Percentiles rank a stretch among this genome's conserved stretches.
phyloP scores from a whole-genome alignment of 192 early-diverging fungal species.

The Gonapodya prolifera region DNA sequence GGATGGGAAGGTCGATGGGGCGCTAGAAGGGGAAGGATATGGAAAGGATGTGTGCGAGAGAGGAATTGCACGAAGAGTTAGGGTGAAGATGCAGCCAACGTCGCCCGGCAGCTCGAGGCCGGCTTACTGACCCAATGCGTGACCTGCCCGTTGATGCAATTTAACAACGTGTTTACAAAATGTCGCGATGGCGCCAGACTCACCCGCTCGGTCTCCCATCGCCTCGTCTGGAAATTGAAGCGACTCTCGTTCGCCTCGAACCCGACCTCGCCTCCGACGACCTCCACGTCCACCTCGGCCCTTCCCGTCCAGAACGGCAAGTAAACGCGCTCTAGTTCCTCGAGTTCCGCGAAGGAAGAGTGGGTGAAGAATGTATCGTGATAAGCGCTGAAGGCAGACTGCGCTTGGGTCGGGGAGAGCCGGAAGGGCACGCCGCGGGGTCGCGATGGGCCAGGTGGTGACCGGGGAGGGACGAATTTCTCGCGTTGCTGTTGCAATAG shows the following conservation, averaged over 20 bases:
- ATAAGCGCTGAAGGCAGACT: neutral
- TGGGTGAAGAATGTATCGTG: neutral
- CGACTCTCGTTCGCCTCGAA: neutral
- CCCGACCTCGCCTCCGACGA: conserved; percentile 1
- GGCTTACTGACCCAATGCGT: neutral
- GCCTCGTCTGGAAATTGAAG: neutral
- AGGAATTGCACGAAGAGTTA: neutral
- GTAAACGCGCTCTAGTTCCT: neutral
- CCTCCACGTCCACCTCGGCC: neutral
- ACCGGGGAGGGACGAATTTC: no score
- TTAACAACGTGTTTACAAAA: neutral
- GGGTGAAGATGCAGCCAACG: neutral
- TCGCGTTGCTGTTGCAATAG: no score
- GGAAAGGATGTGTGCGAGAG: neutral
- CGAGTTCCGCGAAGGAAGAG: neutral
- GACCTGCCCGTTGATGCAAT: neutral
- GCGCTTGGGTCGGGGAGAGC: neutral
- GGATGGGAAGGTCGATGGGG: neutral
- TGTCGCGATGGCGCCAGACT: neutral
- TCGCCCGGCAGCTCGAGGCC: neutral
- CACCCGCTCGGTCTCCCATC: conserved; percentile 1
- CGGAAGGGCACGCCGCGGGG: neutral
- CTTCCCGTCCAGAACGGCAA: neutral
- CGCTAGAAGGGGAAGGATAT: neutral
- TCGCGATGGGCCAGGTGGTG: neutral